These are phyloP conservation scores for Verticillium zaregamsianum DNA, from an alignment of 2,329 filamentous ascomycete genomes.

Conservation along the genomic window DNA sequence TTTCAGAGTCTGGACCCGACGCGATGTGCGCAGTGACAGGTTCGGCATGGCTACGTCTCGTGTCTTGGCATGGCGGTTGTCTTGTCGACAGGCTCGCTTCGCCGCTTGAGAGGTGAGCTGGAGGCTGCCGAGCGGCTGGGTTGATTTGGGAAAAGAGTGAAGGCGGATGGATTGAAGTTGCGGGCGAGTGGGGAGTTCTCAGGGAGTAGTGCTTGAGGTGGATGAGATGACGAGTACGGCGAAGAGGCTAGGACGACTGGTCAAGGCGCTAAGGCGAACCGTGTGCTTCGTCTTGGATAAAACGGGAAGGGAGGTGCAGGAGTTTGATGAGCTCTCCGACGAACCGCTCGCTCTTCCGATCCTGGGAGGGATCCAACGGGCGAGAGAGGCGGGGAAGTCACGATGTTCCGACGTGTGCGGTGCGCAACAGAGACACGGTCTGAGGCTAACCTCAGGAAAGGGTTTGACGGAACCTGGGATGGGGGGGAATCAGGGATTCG, in stretches of 20 bases:
- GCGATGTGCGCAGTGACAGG: constrained; percentile 37
- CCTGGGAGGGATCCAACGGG: not conserved
- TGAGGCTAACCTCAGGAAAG: not conserved
- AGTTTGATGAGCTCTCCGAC: not conserved
- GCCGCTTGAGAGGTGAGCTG: not conserved
- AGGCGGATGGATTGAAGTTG: not conserved
- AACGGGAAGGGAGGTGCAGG: not conserved
- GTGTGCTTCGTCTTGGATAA: not conserved
- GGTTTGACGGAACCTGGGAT: not conserved
- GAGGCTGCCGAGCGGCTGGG: not conserved
- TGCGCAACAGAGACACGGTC: not conserved
- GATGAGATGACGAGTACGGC: not conserved
- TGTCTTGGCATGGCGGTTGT: constrained; percentile 3
- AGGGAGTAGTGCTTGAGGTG: not conserved
- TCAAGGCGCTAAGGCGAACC: constrained; percentile 1
- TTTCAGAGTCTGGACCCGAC: constrained; percentile 50
- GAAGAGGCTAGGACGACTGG: not conserved
- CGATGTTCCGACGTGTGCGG: not conserved
- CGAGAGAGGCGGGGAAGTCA: not conserved
- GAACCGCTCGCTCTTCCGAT: not conserved
- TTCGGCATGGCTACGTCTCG: constrained; percentile 27
- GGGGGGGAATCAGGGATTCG: not conserved
- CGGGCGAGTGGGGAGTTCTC: not conserved
- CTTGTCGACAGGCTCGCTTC: not conserved
- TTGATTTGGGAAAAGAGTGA: not conserved